These are phyloP conservation scores for Cyathus striatus DNA, from an alignment of 768 basidiomycete genomes.

Conservation along the genomic window DNA sequence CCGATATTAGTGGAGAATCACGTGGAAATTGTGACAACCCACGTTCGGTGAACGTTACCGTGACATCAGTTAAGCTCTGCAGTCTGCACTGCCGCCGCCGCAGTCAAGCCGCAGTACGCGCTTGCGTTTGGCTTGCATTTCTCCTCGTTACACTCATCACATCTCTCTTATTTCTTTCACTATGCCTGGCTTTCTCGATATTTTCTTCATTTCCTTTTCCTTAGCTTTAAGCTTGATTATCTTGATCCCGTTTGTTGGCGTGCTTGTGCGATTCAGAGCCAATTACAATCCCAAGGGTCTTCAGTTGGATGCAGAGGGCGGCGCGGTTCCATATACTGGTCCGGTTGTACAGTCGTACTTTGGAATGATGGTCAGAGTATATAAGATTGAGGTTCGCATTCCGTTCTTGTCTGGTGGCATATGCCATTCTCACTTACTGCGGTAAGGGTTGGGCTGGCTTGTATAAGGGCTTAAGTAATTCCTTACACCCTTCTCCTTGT, in stretches of 20 bases:
- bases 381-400: constrained; percentile 61
- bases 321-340: constrained; percentile 69
- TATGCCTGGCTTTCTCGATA: constrained; percentile 27
- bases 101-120: neutral
- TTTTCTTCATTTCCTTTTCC: constrained; percentile 37
- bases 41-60: too few relatives aligned
- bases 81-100: neutral
- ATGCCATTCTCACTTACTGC: constrained; percentile 1
- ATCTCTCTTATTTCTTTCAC: neutral
- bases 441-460: constrained; percentile 60
- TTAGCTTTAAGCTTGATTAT: constrained; percentile 49
- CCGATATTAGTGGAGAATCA: too few relatives aligned
- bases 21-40: too few relatives aligned
- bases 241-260: constrained; percentile 59
- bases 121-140: neutral
- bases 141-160: neutral
- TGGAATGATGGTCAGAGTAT: constrained; percentile 67
- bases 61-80: too few relatives aligned
- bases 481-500: neutral
- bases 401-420: neutral
- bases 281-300: constrained; percentile 86
- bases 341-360: constrained; percentile 76
- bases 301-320: constrained; percentile 73
- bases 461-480: constrained; percentile 72
- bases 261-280: constrained; percentile 72